These are phyloP conservation scores for Neonectria faginata DNA, from an alignment of 2,329 filamentous ascomycete species.

Conservation along the genomic window DNA sequence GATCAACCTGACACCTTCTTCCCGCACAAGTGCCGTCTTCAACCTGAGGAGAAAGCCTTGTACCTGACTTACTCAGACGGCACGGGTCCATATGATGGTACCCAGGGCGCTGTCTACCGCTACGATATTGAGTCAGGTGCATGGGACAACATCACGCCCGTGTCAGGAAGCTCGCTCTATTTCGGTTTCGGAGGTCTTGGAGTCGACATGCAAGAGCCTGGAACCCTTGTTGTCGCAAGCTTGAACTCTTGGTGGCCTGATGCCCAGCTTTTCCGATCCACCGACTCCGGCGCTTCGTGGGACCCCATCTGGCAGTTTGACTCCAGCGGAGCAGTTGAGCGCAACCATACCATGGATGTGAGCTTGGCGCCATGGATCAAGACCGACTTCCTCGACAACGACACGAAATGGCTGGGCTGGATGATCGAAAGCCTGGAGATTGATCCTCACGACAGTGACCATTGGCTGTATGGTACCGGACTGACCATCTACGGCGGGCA, in stretches of 20 bases:
- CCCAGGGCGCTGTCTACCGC: constrained; percentile 63
- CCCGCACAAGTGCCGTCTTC: constrained; percentile 65
- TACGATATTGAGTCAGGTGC: constrained; percentile 61
- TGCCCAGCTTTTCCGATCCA: constrained; percentile 66
- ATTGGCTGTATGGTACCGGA: constrained; percentile 72
- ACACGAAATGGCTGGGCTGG: constrained; percentile 67
- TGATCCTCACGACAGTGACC: constrained; percentile 68
- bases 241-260: constrained; percentile 72
- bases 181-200: constrained; percentile 68
- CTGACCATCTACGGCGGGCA: constrained; percentile 65
- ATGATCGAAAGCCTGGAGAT: constrained; percentile 71
- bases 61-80: constrained; percentile 68
- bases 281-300: constrained; percentile 66
- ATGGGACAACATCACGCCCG: constrained; percentile 69
- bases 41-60: constrained; percentile 62
- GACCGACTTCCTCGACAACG: constrained; percentile 59
- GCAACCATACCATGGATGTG: constrained; percentile 60
- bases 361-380: constrained; percentile 66
- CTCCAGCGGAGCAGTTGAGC: constrained; percentile 52
- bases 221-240: constrained; percentile 67
- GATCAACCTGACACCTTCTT: constrained; percentile 64
- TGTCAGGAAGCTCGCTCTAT: constrained; percentile 51
- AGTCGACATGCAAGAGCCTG: constrained; percentile 65
- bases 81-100: constrained; percentile 68
- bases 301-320: constrained; percentile 65